phyloP scores from a whole-genome alignment of 805 yeast genomes.

The Sugiyamaella mastotermitis region DNA sequence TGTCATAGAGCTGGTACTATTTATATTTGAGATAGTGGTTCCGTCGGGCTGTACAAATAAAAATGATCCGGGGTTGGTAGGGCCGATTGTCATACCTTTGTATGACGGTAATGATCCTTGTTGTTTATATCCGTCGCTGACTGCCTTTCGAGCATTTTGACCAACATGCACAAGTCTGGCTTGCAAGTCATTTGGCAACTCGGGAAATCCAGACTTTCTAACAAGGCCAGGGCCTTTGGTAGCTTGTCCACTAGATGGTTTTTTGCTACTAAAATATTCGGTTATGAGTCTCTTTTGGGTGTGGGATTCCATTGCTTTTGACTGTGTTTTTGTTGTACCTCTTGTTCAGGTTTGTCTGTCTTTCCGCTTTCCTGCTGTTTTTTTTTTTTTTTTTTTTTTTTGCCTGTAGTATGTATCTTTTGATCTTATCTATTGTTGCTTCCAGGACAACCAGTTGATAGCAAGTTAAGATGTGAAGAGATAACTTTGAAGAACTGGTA shows the following conservation, averaged over 20 bases:
- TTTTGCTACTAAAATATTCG: conserved; percentile 7
- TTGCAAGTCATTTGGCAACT: conserved; percentile 20
- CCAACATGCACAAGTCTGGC: conserved; percentile 23
- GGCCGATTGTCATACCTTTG: conserved; percentile 23
- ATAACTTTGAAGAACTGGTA: too few species aligned
- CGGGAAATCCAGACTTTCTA: conserved; percentile 13
- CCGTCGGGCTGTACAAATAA: conserved; percentile 6
- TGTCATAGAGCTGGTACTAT: background rate
- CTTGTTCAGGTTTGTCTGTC: too few species aligned
- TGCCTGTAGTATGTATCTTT: too few species aligned
- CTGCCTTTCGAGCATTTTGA: conserved; percentile 24
- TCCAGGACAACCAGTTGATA: too few species aligned
- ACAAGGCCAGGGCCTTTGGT: too few species aligned
- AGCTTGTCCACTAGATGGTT: background rate
- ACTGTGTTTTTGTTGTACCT: too few species aligned
- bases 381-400: too few species aligned
- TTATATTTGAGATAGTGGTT: background rate
- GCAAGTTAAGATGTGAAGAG: too few species aligned
- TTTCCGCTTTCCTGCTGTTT: too few species aligned
- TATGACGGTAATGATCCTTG: conserved; percentile 22
- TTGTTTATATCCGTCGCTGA: conserved; percentile 29
- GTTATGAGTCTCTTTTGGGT: conserved; percentile 12
- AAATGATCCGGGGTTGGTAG: conserved; percentile 16
- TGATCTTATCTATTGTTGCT: too few species aligned
- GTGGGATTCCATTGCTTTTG: too few species aligned